Evolutionary conservation across 176 grass and related monocot species (phyloP).

Genomic region (Thalia dealbata): DNA sequence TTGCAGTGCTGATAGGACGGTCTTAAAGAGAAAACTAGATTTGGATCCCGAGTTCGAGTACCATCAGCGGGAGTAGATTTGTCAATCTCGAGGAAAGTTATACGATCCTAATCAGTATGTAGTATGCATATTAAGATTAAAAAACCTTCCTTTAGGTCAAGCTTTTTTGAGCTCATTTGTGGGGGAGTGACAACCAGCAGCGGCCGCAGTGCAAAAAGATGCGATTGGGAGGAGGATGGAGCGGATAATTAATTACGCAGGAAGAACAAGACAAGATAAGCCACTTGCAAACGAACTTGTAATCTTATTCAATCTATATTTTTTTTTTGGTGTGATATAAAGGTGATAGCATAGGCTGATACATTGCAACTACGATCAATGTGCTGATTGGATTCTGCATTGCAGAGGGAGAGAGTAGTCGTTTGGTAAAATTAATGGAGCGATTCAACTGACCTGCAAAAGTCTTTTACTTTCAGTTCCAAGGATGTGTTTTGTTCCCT

Average conservation of each 20-base stretch:
- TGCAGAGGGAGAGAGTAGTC: not conserved
- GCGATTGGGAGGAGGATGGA: not conserved
- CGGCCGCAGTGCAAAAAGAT: not conserved
- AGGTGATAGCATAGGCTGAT: too few relatives aligned
- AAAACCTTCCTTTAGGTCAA: not conserved
- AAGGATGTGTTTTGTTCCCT: too few relatives aligned
- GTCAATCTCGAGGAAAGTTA: not conserved
- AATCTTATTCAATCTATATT: not conserved
- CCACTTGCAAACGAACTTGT: not conserved
- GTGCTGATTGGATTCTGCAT: too few relatives aligned
- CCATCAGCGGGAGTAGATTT: constrained; percentile 32
- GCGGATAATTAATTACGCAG: not conserved
- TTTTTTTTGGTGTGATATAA: not conserved
- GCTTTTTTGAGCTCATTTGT: not conserved
- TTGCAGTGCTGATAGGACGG: constrained; percentile 82
- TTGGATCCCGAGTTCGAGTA: constrained; percentile 86
- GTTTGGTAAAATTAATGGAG: not conserved
- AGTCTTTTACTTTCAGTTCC: too few relatives aligned
- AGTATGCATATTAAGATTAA: not conserved
- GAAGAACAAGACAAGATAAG: not conserved
- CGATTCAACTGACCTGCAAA: not conserved
- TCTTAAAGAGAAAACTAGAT: constrained; percentile 86
- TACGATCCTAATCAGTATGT: not conserved
- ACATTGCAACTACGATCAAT: not conserved
- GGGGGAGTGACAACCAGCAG: not conserved